A percentile compares a stretch with the other conserved stretches of the same genome.
These are phyloP conservation scores for Populus hybrid DNA, from an alignment of 441 rosid species.

Conservation along the genomic window DNA sequence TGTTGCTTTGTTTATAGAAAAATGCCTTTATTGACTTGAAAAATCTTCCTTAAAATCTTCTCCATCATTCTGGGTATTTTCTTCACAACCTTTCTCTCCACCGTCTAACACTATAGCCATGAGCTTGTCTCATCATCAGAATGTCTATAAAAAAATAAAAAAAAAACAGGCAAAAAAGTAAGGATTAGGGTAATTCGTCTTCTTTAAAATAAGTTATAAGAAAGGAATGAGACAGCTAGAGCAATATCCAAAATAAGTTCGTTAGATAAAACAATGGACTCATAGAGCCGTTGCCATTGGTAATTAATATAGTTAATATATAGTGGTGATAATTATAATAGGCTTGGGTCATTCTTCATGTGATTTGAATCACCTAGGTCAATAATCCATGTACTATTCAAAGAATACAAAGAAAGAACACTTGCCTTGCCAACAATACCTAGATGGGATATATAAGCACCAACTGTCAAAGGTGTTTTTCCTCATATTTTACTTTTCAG, in stretches of 20 bases:
- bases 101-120: constrained; percentile 2
- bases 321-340: neutral
- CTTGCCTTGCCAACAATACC: neutral
- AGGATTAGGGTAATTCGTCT: neutral
- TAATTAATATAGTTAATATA: neutral
- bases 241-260: neutral
- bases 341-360: neutral
- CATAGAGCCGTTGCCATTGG: neutral
- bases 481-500: too few species aligned
- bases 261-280: neutral
- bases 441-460: neutral
- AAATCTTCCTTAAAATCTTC: neutral
- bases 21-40: neutral
- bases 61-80: neutral
- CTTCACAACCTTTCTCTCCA: neutral
- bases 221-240: neutral
- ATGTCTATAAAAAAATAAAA: constrained; percentile 9
- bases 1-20: neutral
- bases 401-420: neutral
- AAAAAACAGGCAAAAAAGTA: neutral
- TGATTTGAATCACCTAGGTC: neutral
- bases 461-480: neutral
- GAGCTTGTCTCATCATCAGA: neutral
- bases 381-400: constrained; percentile 11
- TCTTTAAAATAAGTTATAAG: neutral